Conservation (phyloP, 148 eudicot genomes). For the Polygonum aviculare region DNA sequence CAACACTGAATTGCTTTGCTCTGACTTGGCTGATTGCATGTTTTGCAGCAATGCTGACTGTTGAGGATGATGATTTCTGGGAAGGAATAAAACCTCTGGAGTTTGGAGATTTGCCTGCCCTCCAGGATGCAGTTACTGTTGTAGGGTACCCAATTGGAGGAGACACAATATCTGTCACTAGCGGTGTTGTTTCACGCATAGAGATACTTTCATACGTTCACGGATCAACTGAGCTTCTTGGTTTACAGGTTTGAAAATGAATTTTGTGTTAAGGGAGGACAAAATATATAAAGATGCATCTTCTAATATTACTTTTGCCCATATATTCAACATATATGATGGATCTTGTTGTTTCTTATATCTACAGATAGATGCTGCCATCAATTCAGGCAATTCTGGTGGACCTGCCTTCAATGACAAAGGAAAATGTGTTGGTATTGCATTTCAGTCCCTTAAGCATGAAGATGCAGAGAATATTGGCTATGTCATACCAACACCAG, state of each 20-base stretch:
- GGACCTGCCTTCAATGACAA: slow-evolving; percentile 34
- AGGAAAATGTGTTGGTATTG: slow-evolving; percentile 42
- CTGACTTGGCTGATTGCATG: background rate
- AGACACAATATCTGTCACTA: slow-evolving; percentile 38
- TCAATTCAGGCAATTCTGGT: slow-evolving; percentile 36
- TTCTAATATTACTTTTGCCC: background rate
- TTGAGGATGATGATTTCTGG: slow-evolving; percentile 31
- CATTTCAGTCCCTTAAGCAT: slow-evolving; percentile 38
- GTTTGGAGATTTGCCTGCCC: slow-evolving; percentile 31
- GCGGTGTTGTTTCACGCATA: slow-evolving; percentile 42
- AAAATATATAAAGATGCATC: background rate
- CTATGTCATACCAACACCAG: slow-evolving; percentile 43
- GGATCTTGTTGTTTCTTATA: background rate
- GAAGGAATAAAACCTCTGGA: slow-evolving; percentile 25
- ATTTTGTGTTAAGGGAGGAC: background rate
- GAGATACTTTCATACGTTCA: slow-evolving; percentile 39
- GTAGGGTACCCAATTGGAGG: slow-evolving; percentile 43
- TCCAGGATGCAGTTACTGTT: slow-evolving; percentile 38
- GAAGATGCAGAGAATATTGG: slow-evolving; percentile 40
- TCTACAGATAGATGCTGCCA: slow-evolving; percentile 41
- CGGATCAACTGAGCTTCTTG: slow-evolving; percentile 44
- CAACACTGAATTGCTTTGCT: background rate
- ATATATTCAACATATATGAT: background rate
- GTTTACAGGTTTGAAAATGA: slow-evolving; percentile 26
- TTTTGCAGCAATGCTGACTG: slow-evolving; percentile 30